Evolutionary conservation across 345 rosid genomes (phyloP).

Genomic region (Boechera divaricarpa): DNA sequence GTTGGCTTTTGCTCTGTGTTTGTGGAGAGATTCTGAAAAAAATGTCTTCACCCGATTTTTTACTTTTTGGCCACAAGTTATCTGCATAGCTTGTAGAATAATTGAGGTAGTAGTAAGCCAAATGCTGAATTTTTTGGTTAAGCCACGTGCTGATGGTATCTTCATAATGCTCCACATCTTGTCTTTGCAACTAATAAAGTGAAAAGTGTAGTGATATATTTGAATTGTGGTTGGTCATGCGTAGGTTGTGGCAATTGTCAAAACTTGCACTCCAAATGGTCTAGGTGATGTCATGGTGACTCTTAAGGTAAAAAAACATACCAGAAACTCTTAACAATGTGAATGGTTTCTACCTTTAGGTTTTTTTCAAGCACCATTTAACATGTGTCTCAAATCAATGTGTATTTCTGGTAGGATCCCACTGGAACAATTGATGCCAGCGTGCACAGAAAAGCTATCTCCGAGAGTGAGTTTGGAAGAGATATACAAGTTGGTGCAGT

Average conservation of each 20-base stretch:
- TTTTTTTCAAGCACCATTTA: conserved; percentile 5
- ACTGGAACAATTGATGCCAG: conserved; percentile 78
- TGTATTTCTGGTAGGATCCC: conserved; percentile 66
- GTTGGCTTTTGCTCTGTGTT: conserved; percentile 13
- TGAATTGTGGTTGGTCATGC: conserved; percentile 22
- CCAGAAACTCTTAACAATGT: conserved; percentile 2
- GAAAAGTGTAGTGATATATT: conserved; percentile 14
- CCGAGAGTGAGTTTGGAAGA: conserved; percentile 61
- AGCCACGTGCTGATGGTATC: conserved; percentile 10
- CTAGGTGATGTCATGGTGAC: conserved; percentile 84
- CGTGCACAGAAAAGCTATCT: conserved; percentile 66
- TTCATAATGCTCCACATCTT: conserved; percentile 7
- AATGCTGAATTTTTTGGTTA: not conserved
- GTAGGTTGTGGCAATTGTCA: conserved; percentile 76
- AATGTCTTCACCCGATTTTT: not conserved
- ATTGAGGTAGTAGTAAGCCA: not conserved
- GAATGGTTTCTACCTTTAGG: not conserved
- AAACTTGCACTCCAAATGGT: conserved; percentile 75
- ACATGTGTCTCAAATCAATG: not conserved
- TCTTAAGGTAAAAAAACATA: conserved; percentile 62
- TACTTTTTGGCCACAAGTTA: conserved; percentile 21
- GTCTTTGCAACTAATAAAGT: not conserved
- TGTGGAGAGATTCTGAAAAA: conserved; percentile 11
- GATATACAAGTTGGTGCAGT: conserved; percentile 74
- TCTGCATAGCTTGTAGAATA: not conserved